Evolutionary conservation across 2,329 filamentous ascomycete species (phyloP).

Genomic region (Microdochium trichocladiopsis): DNA sequence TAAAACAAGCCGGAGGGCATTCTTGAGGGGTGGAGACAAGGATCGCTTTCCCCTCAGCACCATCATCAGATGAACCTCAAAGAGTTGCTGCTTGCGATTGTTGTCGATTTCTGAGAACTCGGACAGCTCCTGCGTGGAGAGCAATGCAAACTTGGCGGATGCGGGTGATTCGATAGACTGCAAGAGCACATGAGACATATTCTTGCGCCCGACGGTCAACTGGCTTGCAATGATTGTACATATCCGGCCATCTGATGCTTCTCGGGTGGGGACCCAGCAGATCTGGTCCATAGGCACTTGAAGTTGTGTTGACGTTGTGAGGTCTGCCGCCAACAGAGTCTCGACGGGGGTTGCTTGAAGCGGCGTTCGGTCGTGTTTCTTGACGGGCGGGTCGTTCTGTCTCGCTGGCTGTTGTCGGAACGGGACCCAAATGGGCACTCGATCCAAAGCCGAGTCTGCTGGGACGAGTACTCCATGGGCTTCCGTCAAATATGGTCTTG

Average conservation of each 20-base stretch:
- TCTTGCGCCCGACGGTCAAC: not conserved
- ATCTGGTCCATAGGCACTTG: constrained; percentile 5
- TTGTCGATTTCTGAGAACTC: constrained; percentile 4
- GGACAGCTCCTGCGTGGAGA: constrained; percentile 4
- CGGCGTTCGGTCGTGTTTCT: not conserved
- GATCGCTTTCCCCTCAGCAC: not conserved
- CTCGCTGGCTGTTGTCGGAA: constrained; percentile 3
- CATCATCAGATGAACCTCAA: constrained; percentile 9
- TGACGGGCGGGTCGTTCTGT: not conserved
- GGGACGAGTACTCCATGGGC: constrained; percentile 16
- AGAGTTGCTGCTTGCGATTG: constrained; percentile 6
- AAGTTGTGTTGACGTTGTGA: not conserved
- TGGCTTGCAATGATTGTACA: constrained; percentile 17
- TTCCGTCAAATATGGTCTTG: constrained; percentile 7
- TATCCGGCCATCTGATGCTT: constrained; percentile 9
- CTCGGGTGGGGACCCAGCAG: constrained; percentile 16
- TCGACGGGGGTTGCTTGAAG: not conserved
- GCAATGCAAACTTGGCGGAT: constrained; percentile 2
- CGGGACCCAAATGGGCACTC: constrained; percentile 16
- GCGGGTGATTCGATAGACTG: constrained; percentile 7
- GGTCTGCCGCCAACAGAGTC: not conserved
- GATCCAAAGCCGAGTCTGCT: not conserved
- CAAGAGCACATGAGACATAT: constrained; percentile 4
- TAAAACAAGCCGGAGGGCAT: not conserved
- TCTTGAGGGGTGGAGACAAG: not conserved